Evolutionary conservation across 148 eudicot genomes (phyloP).

Genomic region (Chenopodium formosanum): DNA sequence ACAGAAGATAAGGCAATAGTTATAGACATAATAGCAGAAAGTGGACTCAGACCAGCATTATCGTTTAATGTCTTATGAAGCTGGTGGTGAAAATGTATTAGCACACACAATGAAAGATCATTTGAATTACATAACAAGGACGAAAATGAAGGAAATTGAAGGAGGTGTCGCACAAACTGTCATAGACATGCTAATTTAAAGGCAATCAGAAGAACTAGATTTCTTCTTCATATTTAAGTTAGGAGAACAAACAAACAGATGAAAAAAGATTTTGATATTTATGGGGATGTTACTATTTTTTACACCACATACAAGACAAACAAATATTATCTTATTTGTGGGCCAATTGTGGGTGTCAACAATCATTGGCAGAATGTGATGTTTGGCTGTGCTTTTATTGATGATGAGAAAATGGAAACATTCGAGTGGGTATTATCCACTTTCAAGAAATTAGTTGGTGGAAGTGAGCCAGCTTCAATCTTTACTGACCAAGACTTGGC

Average conservation of each 20-base stretch:
- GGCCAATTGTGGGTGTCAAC: neutral
- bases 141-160: neutral
- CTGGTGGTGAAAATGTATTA: neutral
- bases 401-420: neutral
- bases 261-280: neutral
- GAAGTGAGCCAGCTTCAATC: neutral
- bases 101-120: constrained; percentile 5
- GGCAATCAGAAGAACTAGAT: no score
- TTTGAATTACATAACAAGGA: neutral
- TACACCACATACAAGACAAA: constrained; percentile 6
- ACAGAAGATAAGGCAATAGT: no score
- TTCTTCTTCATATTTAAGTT: no score
- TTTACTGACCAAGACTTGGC: neutral
- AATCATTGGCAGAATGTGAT: neutral
- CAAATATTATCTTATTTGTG: constrained; percentile 4
- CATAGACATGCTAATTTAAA: neutral
- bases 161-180: constrained; percentile 1
- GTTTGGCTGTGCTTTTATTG: neutral
- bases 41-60: neutral
- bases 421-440: neutral
- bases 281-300: constrained; percentile 1
- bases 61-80: neutral
- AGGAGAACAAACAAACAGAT: neutral
- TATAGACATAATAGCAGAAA: neutral
- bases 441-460: neutral